Evolutionary conservation across 306 rosid species (phyloP).

Genomic region (Lathyrus oleraceus): DNA sequence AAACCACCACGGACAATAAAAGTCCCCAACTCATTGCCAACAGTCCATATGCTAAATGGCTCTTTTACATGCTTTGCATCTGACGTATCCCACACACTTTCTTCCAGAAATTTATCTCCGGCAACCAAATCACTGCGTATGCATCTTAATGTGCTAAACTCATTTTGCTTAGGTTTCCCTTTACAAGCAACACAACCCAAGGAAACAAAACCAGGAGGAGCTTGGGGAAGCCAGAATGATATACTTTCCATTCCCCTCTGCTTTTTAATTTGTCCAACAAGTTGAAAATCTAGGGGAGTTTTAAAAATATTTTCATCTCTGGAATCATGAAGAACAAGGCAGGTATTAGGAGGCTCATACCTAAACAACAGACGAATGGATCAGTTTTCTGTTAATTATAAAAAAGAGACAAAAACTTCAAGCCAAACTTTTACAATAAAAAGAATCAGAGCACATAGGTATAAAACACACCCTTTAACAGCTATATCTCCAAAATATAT

Average conservation of each 20-base stretch:
- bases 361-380: constrained; percentile 43
- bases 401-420: constrained; percentile 26
- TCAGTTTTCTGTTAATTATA: constrained; percentile 20
- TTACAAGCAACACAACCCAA: constrained; percentile 88
- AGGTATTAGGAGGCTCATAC: constrained; percentile 90
- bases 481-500: constrained; percentile 90
- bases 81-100: constrained; percentile 89
- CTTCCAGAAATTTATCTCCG: constrained; percentile 85
- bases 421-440: neutral
- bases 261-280: constrained; percentile 81
- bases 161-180: constrained; percentile 72
- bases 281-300: constrained; percentile 79
- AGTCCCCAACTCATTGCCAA: constrained; percentile 86
- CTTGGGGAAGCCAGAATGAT: constrained; percentile 94
- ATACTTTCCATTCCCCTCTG: constrained; percentile 82
- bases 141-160: constrained; percentile 74
- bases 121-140: constrained; percentile 83
- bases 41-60: constrained; percentile 82
- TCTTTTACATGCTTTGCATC: constrained; percentile 59
- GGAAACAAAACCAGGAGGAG: constrained; percentile 91
- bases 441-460: constrained; percentile 27
- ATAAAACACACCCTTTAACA: constrained; percentile 63
- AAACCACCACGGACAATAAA: constrained; percentile 80
- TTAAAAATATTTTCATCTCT: constrained; percentile 65
- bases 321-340: constrained; percentile 77